phyloP scores from a whole-genome alignment of 148 eudicot species.

The Talinum fruticosum region DNA sequence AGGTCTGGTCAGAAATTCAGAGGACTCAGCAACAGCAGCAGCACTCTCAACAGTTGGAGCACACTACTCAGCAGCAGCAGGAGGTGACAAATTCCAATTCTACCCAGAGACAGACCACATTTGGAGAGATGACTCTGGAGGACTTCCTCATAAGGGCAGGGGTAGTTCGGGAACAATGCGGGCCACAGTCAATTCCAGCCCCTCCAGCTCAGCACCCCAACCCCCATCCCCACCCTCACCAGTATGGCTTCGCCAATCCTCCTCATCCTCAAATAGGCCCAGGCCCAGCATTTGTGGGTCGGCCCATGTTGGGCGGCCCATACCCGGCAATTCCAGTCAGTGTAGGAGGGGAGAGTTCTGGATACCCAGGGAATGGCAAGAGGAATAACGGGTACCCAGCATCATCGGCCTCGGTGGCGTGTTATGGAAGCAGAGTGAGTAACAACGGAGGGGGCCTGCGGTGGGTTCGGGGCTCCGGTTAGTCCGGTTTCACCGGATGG shows the following conservation, averaged over 20 bases:
- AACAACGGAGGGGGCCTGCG: conserved; percentile 38
- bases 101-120: conserved; percentile 58
- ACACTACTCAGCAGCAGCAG: neutral
- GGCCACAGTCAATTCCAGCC: neutral
- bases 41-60: neutral
- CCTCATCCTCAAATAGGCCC: conserved; percentile 28
- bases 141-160: conserved; percentile 83
- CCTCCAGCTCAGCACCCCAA: conserved; percentile 12
- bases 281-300: conserved; percentile 25
- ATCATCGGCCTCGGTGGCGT: conserved; percentile 26
- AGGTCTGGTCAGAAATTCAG: conserved; percentile 91
- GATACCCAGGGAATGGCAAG: conserved; percentile 35
- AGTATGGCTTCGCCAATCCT: conserved; percentile 32
- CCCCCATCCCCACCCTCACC: conserved; percentile 18
- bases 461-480: conserved; percentile 52
- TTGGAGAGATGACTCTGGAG: conserved; percentile 92
- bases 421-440: conserved; percentile 45
- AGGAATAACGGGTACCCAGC: conserved; percentile 38
- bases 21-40: conserved; percentile 33
- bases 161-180: conserved; percentile 60
- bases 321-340: conserved; percentile 39
- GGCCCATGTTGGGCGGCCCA: conserved; percentile 35
- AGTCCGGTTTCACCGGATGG: conserved; percentile 75
- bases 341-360: conserved; percentile 35
- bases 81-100: conserved; percentile 21